Percentiles rank a stretch among this genome's conserved stretches.
These are phyloP conservation scores for Arthrobotrys musiformis DNA, from an alignment of 2,329 filamentous ascomycete species.

Conservation along the genomic window DNA sequence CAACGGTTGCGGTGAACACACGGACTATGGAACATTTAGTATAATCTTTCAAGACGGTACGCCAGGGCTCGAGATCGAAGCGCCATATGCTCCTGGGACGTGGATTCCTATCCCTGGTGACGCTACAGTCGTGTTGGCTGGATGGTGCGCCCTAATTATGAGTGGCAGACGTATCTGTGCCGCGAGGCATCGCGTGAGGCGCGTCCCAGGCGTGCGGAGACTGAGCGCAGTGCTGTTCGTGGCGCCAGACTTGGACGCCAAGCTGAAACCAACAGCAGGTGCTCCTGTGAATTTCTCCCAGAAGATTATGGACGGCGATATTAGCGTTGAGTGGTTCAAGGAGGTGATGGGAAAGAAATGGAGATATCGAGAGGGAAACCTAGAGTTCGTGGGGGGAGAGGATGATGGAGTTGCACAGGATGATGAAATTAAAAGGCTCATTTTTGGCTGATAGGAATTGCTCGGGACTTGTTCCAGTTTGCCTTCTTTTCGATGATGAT, in stretches of 20 bases:
- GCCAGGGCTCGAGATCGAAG: constrained; percentile 14
- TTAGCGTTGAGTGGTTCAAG: constrained; percentile 12
- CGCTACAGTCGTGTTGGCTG: constrained; percentile 10
- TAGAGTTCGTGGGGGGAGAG: neutral
- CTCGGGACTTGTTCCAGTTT: no score
- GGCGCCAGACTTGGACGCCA: constrained; percentile 3
- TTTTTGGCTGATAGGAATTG: no score
- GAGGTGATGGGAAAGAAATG: constrained; percentile 30
- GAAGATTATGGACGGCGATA: neutral
- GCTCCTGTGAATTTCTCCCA: no score
- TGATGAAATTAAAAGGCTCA: constrained; percentile 12
- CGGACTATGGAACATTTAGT: constrained; percentile 20
- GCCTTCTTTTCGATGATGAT: no score
- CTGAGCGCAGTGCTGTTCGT: neutral
- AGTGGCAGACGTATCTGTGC: constrained; percentile 3
- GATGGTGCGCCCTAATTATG: constrained; percentile 6
- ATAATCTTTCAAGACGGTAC: constrained; percentile 29
- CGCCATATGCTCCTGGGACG: neutral
- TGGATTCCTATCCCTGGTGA: constrained; percentile 13
- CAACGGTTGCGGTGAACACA: constrained; percentile 23
- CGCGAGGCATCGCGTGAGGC: neutral
- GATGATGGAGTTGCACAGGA: neutral
- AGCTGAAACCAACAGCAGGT: constrained; percentile 1
- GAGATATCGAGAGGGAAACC: constrained; percentile 10
- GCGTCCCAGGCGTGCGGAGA: neutral